Conservation (phyloP, 139 green algal species). For the Desmodesmus armatus region DNA sequence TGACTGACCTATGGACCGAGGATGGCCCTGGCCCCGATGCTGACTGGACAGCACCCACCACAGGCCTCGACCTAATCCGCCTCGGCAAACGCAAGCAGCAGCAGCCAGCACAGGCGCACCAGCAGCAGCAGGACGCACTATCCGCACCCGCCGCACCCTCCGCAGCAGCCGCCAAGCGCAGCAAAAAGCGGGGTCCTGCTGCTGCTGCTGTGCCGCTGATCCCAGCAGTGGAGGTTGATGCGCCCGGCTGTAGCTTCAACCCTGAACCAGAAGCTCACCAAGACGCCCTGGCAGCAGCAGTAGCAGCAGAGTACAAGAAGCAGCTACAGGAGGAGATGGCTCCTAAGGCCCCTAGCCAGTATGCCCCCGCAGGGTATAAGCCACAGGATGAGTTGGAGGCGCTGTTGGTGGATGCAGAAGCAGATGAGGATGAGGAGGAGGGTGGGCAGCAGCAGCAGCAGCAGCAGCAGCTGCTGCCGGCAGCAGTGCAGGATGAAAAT, state of each 20-base stretch:
- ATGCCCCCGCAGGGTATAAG: slow-evolving; percentile 12
- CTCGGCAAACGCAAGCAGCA: slow-evolving; percentile 2
- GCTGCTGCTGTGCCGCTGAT: slow-evolving; percentile 24
- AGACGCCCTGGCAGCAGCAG: slow-evolving; percentile 83
- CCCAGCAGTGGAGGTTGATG: slow-evolving; percentile 76
- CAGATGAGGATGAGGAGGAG: neutral
- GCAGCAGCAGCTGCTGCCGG: slow-evolving; percentile 18
- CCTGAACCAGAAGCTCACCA: slow-evolving; percentile 76
- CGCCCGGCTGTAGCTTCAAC: slow-evolving; percentile 90
- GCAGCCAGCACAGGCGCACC: too few species aligned
- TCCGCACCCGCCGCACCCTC: too few species aligned
- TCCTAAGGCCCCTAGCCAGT: neutral
- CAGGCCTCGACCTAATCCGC: neutral
- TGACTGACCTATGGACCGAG: slow-evolving; percentile 22
- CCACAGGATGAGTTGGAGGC: slow-evolving; percentile 13
- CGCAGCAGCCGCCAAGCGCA: neutral
- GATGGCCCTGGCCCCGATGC: neutral
- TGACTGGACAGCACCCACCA: neutral
- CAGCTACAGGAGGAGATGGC: slow-evolving; percentile 39
- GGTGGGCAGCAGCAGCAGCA: neutral
- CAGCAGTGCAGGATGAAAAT: slow-evolving; percentile 13
- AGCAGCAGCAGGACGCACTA: slow-evolving; percentile 1
- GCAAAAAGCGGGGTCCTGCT: slow-evolving; percentile 10
- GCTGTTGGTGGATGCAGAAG: slow-evolving; percentile 12
- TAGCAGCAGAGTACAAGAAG: slow-evolving; percentile 83